These are phyloP conservation scores for Centella asiatica DNA, from an alignment of 129 eudicot species.

Conservation along the genomic window DNA sequence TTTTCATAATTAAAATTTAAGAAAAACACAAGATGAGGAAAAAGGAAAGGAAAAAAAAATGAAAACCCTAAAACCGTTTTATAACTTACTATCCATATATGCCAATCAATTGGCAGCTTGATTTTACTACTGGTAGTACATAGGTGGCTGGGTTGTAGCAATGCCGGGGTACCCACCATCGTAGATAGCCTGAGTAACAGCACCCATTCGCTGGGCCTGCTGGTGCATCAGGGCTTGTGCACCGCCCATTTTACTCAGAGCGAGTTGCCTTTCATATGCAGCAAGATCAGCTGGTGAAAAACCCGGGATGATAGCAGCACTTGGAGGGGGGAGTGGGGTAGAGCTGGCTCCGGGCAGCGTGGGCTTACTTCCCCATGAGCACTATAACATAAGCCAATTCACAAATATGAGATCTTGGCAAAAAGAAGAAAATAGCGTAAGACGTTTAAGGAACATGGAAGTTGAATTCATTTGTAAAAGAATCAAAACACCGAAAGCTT, in stretches of 20 bases:
- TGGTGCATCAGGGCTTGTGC: constrained; percentile 51
- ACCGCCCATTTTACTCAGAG: constrained; percentile 44
- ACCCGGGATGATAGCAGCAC: constrained; percentile 35
- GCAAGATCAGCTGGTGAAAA: constrained; percentile 44
- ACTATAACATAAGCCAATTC: constrained; percentile 20
- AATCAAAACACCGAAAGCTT: no score
- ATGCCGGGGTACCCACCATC: constrained; percentile 62
- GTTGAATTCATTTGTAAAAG: no score
- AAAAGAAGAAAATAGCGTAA: background rate
- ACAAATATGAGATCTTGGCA: background rate
- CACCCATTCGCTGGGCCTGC: constrained; percentile 43
- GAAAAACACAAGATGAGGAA: no score
- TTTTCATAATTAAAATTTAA: no score
- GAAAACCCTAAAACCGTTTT: background rate
- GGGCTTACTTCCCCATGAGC: constrained; percentile 91
- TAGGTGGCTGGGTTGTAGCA: constrained; percentile 50
- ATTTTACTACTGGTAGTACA: constrained; percentile 50
- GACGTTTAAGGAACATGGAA: no score
- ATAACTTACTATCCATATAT: background rate
- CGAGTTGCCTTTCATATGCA: constrained; percentile 54
- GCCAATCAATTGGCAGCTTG: background rate
- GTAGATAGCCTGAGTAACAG: constrained; percentile 47
- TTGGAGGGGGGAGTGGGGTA: constrained; percentile 64
- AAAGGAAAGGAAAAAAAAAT: no score
- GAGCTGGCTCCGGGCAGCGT: constrained; percentile 62